phyloP scores from a whole-genome alignment of 2,329 filamentous ascomycete genomes.

The Parastagonospora nodorum region DNA sequence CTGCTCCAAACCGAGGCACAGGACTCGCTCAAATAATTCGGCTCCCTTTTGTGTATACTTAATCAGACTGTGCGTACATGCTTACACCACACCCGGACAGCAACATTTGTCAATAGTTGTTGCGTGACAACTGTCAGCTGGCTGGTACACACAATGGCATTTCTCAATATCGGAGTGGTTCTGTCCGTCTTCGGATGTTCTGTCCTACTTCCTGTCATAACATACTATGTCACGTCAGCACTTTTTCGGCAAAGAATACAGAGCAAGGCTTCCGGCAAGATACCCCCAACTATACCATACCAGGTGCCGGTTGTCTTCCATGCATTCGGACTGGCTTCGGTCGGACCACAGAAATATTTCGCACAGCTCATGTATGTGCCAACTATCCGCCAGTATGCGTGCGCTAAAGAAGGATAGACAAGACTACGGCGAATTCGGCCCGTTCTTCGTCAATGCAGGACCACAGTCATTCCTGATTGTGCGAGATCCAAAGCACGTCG shows the following conservation, averaged over 20 bases:
- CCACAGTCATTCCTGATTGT: conserved; percentile 23
- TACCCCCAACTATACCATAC: conserved; percentile 31
- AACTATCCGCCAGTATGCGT: background rate
- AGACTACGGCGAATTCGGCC: conserved; percentile 26
- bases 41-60: too few species aligned
- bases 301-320: conserved; percentile 28
- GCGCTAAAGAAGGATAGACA: conserved; percentile 21
- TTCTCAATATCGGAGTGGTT: background rate
- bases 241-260: conserved; percentile 22
- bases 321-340: conserved; percentile 19
- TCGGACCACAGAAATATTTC: conserved; percentile 28
- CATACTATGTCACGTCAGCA: conserved; percentile 23
- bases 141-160: background rate
- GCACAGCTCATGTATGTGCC: conserved; percentile 27
- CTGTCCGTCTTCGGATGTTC: background rate
- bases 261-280: conserved; percentile 11
- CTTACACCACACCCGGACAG: too few species aligned
- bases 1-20: too few species aligned
- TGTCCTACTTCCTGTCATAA: conserved; percentile 23
- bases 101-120: background rate
- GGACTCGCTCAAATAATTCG: too few species aligned
- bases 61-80: too few species aligned
- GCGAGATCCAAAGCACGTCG: conserved; percentile 26
- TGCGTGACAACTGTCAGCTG: background rate
- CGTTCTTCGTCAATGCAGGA: conserved; percentile 30